Conservation (phyloP, 2,329 filamentous ascomycete species). For the Trichoderma citrinoviride region DNA sequence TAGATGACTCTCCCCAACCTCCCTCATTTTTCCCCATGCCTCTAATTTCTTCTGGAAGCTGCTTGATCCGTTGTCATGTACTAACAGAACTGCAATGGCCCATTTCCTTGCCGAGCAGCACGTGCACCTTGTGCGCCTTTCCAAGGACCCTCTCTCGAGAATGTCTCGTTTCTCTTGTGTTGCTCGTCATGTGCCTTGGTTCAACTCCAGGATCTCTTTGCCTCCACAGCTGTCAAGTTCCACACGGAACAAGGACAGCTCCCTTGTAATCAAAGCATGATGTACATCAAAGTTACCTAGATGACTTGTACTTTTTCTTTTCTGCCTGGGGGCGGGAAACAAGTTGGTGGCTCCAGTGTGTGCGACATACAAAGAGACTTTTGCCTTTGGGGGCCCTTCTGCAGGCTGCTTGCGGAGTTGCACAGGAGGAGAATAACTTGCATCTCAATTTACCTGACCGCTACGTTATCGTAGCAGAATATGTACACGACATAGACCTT, state of each 20-base stretch:
- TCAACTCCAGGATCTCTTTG: not conserved
- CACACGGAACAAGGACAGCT: not conserved
- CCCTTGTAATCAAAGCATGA: not conserved
- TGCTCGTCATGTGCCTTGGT: slow-evolving; percentile 5
- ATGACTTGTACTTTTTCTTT: not conserved
- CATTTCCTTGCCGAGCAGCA: slow-evolving; percentile 2
- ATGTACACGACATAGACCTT: not conserved
- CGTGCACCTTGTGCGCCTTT: not conserved
- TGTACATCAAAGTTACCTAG: not conserved
- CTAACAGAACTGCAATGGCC: slow-evolving; percentile 13
- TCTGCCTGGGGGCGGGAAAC: not conserved
- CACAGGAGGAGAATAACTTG: slow-evolving; percentile 2
- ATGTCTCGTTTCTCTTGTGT: not conserved
- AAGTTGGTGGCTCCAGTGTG: not conserved
- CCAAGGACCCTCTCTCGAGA: not conserved
- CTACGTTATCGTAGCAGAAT: slow-evolving; percentile 6
- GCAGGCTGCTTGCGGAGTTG: slow-evolving; percentile 14
- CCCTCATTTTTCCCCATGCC: not conserved
- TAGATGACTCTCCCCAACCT: not conserved
- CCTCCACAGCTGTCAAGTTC: not conserved
- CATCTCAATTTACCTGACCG: slow-evolving; percentile 3
- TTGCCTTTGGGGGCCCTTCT: not conserved
- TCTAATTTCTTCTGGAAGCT: slow-evolving; percentile 9
- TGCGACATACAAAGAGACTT: not conserved
- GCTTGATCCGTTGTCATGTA: not conserved